Base-by-base conservation (phyloP, 1,139 yeast genomes). In the Hanseniaspora sp. region DNA sequence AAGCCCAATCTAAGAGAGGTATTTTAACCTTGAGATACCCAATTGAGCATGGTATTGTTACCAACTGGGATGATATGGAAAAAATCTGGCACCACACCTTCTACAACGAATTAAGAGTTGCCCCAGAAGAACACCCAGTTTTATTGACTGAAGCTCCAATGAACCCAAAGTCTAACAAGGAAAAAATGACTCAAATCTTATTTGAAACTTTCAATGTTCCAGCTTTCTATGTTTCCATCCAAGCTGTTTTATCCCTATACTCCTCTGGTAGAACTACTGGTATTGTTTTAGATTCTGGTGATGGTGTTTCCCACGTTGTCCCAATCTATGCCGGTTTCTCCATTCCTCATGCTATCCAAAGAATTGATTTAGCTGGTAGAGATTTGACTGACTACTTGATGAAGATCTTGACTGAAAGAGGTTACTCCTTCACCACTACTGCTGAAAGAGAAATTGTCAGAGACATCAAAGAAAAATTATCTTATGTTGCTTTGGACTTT, bases 1-100 rank as follows among this genome's bases (percentile, higher is more conserved):
- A 92, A 78, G 98, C 98, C 62, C 98, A 92, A 79, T 88, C 97
- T 67, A 92, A 92, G 85, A 88, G 98, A 85, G 98, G 98, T 88
- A 90, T 92, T 72, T 83, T 92, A 73, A 88, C 96, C 69, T 79
- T 92, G 74, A 86, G 95, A 78, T 92, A 92, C 80, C 98, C 98
- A 71, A 92, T 92, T 73, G 98, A 92, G 80, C 98, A 92, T 81
- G 98, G 98, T 86, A 88, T 92, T 67, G 98, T 92, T 64, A 92
- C 96, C 78, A 92, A 92, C 92, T 92, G 98, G 98, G 97, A 92
- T 73, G 98, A 92, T 75, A 92, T 92, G 97, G 98, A 90, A 83
- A 92, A 86, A 82, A 92, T 92, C 78, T 87, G 97, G 96, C 95
- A 86, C 76, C 95, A 86, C 81, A 86, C 95, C 67, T 87, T 86